phyloP scores from a whole-genome alignment of 441 rosid genomes.

The Adansonia madagascariensis region DNA sequence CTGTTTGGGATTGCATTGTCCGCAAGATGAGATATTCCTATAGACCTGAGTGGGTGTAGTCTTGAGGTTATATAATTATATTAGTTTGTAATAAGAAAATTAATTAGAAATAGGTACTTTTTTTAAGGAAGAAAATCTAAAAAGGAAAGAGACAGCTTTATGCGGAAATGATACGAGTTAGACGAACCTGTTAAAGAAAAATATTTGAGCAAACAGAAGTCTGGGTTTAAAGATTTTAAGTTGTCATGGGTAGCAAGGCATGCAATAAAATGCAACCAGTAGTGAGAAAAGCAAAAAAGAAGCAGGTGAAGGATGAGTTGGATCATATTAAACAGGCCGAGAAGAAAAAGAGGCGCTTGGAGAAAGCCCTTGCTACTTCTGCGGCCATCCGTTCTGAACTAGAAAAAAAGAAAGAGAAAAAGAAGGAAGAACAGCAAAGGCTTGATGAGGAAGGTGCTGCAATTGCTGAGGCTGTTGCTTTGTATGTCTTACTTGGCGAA shows the following conservation, averaged over 20 bases:
- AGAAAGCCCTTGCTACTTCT: constrained; percentile 44
- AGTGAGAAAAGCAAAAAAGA: constrained; percentile 58
- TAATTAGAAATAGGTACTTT: constrained; percentile 42
- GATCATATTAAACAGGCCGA: too few species aligned
- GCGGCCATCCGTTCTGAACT: constrained; percentile 92
- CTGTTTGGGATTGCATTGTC: constrained; percentile 94
- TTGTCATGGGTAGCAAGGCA: constrained; percentile 67
- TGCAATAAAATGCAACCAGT: constrained; percentile 69
- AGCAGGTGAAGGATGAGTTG: too few species aligned
- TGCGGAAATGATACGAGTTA: constrained; percentile 54
- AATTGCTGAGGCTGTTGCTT: constrained; percentile 95
- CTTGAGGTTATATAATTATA: constrained; percentile 29
- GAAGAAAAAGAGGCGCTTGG: too few species aligned
- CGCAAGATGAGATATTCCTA: constrained; percentile 92
- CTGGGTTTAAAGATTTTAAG: constrained; percentile 34
- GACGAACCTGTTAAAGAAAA: constrained; percentile 39
- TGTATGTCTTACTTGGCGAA: constrained; percentile 81
- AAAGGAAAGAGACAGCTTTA: constrained; percentile 36
- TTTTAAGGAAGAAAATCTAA: constrained; percentile 10
- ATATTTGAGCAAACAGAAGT: constrained; percentile 34
- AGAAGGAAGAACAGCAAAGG: constrained; percentile 89
- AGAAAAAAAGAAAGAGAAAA: constrained; percentile 87
- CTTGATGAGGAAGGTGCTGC: constrained; percentile 99
- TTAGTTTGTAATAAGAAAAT: constrained; percentile 38
- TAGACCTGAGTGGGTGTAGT: constrained; percentile 99